Evolutionary conservation across 306 rosid species (phyloP).

Genomic region (Fragaria nilgerrensis): DNA sequence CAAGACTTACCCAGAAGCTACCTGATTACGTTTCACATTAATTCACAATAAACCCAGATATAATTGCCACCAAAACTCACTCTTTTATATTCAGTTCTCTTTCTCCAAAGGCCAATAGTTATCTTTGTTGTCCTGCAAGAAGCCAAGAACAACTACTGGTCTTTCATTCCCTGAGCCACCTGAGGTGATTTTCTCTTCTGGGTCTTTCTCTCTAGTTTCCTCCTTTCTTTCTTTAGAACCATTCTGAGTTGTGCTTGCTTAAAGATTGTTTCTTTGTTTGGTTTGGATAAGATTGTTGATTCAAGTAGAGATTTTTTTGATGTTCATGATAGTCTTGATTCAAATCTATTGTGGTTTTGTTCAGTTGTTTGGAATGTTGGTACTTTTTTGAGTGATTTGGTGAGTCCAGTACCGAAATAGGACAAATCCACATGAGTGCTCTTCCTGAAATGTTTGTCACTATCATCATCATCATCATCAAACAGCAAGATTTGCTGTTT

Average conservation of each 20-base stretch:
- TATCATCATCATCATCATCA: neutral
- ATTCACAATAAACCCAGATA: neutral
- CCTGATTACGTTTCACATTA: neutral
- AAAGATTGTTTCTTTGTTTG: neutral
- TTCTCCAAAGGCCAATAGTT: neutral
- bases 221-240: neutral
- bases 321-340: neutral
- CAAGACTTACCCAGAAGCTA: neutral
- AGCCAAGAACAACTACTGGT: neutral
- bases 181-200: slow-evolving; percentile 43
- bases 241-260: neutral
- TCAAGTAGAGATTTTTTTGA: neutral
- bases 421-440: neutral
- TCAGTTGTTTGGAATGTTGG: neutral
- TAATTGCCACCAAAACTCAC: neutral
- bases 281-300: neutral
- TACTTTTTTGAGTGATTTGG: neutral
- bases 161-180: slow-evolving; percentile 12
- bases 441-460: neutral
- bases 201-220: neutral
- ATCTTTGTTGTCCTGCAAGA: neutral
- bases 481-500: neutral
- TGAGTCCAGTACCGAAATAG: neutral
- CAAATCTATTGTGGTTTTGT: neutral
- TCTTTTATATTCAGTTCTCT: no score